Evolutionary conservation across 257 asterid genomes (phyloP), one percentile per base, ranked within the genome.

Genomic region (Ligustrum vulgare): DNA sequence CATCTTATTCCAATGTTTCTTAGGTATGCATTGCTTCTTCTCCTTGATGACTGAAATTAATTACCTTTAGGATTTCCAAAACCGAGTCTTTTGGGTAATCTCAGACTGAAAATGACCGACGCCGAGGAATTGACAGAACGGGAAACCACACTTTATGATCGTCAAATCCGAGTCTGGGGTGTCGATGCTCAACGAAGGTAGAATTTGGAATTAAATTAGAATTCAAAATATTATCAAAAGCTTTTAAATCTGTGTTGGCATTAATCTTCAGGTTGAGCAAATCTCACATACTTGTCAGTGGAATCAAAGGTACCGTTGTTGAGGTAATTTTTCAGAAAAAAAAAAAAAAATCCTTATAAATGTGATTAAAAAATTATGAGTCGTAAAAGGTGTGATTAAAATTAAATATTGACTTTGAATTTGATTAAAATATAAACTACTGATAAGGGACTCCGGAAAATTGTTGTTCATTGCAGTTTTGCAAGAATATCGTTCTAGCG

Each of bases 131-230:
- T 95, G 85, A 92, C 99, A 13, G 99, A 95, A 82, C 99, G 91
- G 23, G 99, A 95, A 85, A 95, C 98, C 15, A 96, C 99, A 12
- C 91, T 95, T 16, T 95, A 95, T 58, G 99, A 95, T 86, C 98
- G 99, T 41, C 99, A 95, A 86, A 95, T 94, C 82, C 93, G 99
- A 71, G 99, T 95, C 70, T 95, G 99, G 99, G 99, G 99, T 0
- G 97, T 96, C 75, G 98, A 93, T 84, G 98, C 99, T 80, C 99
- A 91, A 36, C 82, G 98, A 79, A 90, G 98, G 99, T 95, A 67
- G 16, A 41, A 41, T 0, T 41, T 41, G 49, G 49, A 41, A 41
- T 11, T 41, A 16, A 41, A 41, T 41, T 41, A 10, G 49, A 11
- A 41, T 11, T 0, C 16, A 11, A 10, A 41, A 34, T 64, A 8